These are phyloP conservation scores for Xanthoconium purpureum DNA, from an alignment of 768 basidiomycete species.

Conservation along the genomic window DNA sequence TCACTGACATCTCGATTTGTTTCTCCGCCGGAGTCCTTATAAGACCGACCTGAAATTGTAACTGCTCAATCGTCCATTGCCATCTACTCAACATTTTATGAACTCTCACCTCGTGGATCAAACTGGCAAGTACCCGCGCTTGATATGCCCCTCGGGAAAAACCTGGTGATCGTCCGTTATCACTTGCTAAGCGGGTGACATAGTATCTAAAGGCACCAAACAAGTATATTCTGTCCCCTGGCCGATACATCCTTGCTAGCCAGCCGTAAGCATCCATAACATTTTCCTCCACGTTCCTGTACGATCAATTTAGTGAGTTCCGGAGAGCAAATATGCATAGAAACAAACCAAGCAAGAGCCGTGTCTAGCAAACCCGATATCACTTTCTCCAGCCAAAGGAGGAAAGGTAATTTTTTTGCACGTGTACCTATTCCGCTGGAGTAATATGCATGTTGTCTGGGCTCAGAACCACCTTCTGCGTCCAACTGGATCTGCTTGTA, in stretches of 20 bases:
- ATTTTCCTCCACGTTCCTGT: slow-evolving; percentile 35
- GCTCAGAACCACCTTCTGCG: not conserved
- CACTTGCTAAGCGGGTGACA: not conserved
- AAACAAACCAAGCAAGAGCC: not conserved
- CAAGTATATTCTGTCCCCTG: slow-evolving; percentile 21
- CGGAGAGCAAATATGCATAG: not conserved
- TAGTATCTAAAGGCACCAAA: not conserved
- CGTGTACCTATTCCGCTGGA: not conserved
- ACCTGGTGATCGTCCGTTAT: not conserved
- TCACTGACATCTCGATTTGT: not conserved
- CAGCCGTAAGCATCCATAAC: slow-evolving; percentile 33
- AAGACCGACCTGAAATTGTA: not conserved
- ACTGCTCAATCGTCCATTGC: not conserved
- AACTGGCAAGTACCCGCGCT: not conserved
- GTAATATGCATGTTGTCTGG: not conserved
- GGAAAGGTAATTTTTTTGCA: not conserved
- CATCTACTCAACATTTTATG: not conserved
- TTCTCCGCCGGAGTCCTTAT: not conserved
- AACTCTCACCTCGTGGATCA: not conserved
- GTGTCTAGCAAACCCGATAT: not conserved
- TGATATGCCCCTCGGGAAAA: not conserved
- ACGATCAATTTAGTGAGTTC: no score
- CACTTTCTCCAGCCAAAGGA: not conserved
- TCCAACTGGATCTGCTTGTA: not conserved
- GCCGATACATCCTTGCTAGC: slow-evolving; percentile 27